Evolutionary conservation across 202 grass and related monocot genomes (phyloP).

Genomic region (Saccharum hybrid): DNA sequence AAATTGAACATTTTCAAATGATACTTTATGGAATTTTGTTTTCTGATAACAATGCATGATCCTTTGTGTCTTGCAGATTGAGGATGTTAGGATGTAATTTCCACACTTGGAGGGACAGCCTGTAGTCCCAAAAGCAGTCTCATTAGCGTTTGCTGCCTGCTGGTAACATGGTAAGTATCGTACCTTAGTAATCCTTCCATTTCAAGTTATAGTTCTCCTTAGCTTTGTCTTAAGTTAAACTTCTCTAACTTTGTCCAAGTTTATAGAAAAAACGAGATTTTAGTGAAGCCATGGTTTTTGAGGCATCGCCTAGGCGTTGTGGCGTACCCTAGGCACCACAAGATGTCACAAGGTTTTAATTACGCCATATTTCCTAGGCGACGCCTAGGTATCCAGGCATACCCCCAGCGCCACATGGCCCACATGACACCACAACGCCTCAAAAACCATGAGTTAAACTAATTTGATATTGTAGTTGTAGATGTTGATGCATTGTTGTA

Average conservation of each 20-base stretch:
- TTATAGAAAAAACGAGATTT: neutral
- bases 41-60: neutral
- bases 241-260: neutral
- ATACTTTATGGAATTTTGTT: neutral
- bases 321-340: neutral
- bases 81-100: neutral
- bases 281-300: neutral
- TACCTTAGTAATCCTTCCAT: neutral
- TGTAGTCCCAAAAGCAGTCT: neutral
- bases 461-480: no score
- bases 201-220: neutral
- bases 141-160: neutral
- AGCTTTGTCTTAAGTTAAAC: neutral
- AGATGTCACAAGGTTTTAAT: neutral
- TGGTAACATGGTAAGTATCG: constrained; percentile 2
- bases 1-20: neutral
- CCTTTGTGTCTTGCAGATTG: constrained; percentile 19
- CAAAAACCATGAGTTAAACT: no score
- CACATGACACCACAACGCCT: neutral
- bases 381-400: neutral
- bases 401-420: neutral
- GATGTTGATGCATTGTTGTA: no score
- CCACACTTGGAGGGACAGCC: neutral
- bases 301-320: neutral
- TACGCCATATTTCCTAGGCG: neutral